Percentiles rank a stretch among this genome's conserved stretches.
Evolutionary conservation across 805 yeast species (phyloP).

Genomic region (Starmera pachycereana): DNA sequence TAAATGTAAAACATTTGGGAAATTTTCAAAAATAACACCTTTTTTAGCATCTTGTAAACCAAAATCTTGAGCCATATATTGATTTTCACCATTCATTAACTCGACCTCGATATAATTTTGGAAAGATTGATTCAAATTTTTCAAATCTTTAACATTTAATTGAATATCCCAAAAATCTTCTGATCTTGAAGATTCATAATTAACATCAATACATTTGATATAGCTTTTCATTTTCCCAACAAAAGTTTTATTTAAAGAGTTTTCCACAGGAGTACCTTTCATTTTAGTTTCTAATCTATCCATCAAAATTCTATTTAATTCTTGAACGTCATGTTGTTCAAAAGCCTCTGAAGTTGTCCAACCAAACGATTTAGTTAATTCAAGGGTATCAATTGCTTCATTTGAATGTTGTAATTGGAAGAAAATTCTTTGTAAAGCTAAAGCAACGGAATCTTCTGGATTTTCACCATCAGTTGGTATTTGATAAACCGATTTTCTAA

Average conservation of each 20-base stretch:
- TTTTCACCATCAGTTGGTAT: constrained; percentile 68
- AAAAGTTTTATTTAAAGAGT: constrained; percentile 67
- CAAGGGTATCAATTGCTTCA: constrained; percentile 74
- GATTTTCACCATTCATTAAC: constrained; percentile 87
- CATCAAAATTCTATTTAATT: constrained; percentile 89
- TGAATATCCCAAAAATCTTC: constrained; percentile 99
- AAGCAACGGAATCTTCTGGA: constrained; percentile 53
- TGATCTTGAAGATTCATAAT: constrained; percentile 80
- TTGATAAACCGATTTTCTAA: constrained; percentile 77
- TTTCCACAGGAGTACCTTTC: constrained; percentile 80
- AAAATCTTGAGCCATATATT: constrained; percentile 80
- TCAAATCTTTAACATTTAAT: constrained; percentile 79
- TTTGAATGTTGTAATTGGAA: constrained; percentile 66
- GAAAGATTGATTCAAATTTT: constrained; percentile 64
- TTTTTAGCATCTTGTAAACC: constrained; percentile 95
- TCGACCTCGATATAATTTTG: constrained; percentile 83
- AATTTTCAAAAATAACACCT: constrained; percentile 84
- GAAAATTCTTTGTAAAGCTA: constrained; percentile 82
- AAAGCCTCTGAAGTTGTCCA: constrained; percentile 96
- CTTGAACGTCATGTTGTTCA: constrained; percentile 97
- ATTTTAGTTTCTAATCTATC: constrained; percentile 83
- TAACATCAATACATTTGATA: constrained; percentile 85
- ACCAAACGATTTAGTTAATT: constrained; percentile 86
- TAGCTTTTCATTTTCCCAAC: constrained; percentile 96
- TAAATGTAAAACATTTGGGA: constrained; percentile 88